These are phyloP conservation scores for Phoma sp. DNA, from an alignment of 2,329 filamentous ascomycete species.

Conservation along the genomic window DNA sequence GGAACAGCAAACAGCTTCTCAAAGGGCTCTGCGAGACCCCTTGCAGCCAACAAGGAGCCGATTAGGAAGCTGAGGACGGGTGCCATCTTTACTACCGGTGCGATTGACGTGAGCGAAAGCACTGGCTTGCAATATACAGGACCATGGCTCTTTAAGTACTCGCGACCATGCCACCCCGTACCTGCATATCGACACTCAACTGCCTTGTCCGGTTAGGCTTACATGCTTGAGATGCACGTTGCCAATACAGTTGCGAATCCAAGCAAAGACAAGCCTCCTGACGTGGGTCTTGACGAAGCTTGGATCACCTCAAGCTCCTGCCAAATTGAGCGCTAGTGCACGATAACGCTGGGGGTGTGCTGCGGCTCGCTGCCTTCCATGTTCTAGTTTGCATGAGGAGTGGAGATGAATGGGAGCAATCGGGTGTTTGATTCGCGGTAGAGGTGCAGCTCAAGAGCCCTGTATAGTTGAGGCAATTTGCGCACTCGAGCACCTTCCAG, in stretches of 20 bases:
- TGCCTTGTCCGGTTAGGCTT: constrained; percentile 15
- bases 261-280: constrained; percentile 18
- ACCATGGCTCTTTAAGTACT: constrained; percentile 16
- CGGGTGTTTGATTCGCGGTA: constrained; percentile 2
- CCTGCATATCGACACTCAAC: constrained; percentile 11
- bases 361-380: constrained; percentile 3
- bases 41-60: constrained; percentile 32
- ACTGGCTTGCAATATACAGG: background rate
- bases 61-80: constrained; percentile 33
- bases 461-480: constrained; percentile 13
- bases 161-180: background rate
- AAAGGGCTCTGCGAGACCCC: constrained; percentile 33
- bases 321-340: constrained; percentile 4
- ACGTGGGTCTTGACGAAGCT: constrained; percentile 10
- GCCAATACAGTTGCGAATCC: constrained; percentile 5
- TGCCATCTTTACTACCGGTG: constrained; percentile 27
- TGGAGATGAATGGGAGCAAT: constrained; percentile 2
- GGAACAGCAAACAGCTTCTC: constrained; percentile 35
- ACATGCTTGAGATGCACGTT: constrained; percentile 1
- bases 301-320: constrained; percentile 15
- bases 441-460: background rate
- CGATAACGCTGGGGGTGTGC: constrained; percentile 10
- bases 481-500: constrained; percentile 14
- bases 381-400: background rate
- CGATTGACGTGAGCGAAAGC: constrained; percentile 22